Conservation (phyloP, 2,329 filamentous ascomycete species). For the Colletotrichum endophyticum region DNA sequence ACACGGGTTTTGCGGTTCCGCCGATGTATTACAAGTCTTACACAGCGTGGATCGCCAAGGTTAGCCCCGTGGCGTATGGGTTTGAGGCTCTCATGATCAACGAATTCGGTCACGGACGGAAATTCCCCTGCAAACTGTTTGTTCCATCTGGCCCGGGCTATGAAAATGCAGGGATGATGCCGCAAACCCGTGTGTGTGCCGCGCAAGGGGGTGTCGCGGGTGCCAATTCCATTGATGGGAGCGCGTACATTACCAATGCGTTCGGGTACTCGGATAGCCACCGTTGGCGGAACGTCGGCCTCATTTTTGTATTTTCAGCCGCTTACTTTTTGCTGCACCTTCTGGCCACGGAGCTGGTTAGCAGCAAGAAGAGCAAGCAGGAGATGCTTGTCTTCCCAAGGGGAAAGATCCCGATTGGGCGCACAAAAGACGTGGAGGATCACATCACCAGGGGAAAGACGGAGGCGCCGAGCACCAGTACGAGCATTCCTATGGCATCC, state of each 20-base stretch:
- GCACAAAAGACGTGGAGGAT: background rate
- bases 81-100: slow-evolving; percentile 18
- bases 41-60: slow-evolving; percentile 5
- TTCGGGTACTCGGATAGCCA: slow-evolving; percentile 2
- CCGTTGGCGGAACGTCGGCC: slow-evolving; percentile 8
- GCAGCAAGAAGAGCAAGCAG: background rate
- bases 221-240: background rate
- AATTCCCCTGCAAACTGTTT: slow-evolving; percentile 3
- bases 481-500: background rate
- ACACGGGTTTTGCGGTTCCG: slow-evolving; percentile 16
- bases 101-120: slow-evolving; percentile 7
- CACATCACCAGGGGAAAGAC: background rate
- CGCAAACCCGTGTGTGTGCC: slow-evolving; percentile 3
- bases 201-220: background rate
- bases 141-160: slow-evolving; percentile 22
- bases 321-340: slow-evolving; percentile 5
- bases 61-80: slow-evolving; percentile 10
- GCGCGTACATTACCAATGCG: background rate
- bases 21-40: slow-evolving; percentile 7
- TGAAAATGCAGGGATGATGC: background rate
- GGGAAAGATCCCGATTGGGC: background rate
- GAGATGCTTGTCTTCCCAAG: slow-evolving; percentile 18
- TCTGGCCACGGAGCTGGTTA: slow-evolving; percentile 6
- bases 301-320: slow-evolving; percentile 4
- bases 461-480: background rate